Conservation (phyloP, 106 monocot species). For the Dendrobium huoshanense region DNA sequence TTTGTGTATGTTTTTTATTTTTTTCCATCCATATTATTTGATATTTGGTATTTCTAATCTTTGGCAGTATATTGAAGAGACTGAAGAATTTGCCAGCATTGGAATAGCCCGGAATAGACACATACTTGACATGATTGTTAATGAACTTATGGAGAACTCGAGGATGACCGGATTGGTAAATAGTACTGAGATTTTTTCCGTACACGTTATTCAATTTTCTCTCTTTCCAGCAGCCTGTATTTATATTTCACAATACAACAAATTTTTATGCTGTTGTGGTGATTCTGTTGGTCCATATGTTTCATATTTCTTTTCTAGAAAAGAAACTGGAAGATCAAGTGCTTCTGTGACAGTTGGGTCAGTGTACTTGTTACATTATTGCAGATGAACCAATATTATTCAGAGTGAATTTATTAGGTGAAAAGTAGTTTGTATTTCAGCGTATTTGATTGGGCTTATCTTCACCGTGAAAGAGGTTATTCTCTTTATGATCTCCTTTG, state of each 20-base stretch:
- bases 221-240: background rate
- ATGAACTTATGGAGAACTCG: conserved; percentile 57
- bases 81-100: conserved; percentile 75
- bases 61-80: conserved; percentile 78
- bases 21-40: background rate
- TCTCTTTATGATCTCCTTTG: no score
- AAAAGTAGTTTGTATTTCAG: background rate
- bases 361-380: background rate
- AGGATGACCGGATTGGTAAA: conserved; percentile 84
- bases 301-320: background rate
- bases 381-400: background rate
- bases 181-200: conserved; percentile 1
- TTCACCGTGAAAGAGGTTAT: no score
- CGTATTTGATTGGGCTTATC: no score
- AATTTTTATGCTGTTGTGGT: background rate
- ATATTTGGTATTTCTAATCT: background rate
- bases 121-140: conserved; percentile 64
- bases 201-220: background rate
- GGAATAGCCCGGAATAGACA: conserved; percentile 61
- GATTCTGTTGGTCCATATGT: background rate
- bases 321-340: background rate
- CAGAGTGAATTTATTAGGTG: background rate
- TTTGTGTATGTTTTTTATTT: background rate
- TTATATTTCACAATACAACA: background rate
- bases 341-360: background rate